Evolutionary conservation across 768 basidiomycete genomes (phyloP).

Genomic region (Arthromyces matolae): DNA sequence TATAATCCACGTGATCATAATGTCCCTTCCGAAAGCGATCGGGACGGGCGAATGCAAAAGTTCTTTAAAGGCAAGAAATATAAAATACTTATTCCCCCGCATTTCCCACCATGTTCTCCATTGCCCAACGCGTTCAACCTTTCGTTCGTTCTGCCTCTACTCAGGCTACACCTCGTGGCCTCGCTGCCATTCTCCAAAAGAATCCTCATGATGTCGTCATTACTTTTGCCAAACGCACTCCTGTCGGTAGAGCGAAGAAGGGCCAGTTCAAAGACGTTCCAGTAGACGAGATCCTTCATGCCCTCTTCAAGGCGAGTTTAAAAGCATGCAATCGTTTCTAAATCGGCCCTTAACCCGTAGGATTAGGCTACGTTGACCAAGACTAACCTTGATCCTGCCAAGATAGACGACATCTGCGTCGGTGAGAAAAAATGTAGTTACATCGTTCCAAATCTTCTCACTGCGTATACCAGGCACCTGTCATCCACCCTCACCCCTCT

Average conservation of each 20-base stretch:
- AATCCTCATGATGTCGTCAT: slow-evolving; percentile 85
- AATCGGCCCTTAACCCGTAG: slow-evolving; percentile 2
- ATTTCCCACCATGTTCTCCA: slow-evolving; percentile 12
- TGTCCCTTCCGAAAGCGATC: slow-evolving; percentile 12
- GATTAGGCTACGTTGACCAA: slow-evolving; percentile 61
- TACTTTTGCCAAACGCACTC: slow-evolving; percentile 85
- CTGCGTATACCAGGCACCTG: slow-evolving; percentile 73
- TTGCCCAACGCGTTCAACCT: slow-evolving; percentile 17
- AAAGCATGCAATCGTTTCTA: neutral
- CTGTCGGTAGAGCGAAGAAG: slow-evolving; percentile 84
- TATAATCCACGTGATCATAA: slow-evolving; percentile 12
- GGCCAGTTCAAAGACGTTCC: slow-evolving; percentile 87
- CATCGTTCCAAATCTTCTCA: neutral
- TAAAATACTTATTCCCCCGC: slow-evolving; percentile 10
- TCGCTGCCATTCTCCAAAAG: slow-evolving; percentile 58
- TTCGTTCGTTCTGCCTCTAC: slow-evolving; percentile 39
- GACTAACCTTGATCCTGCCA: slow-evolving; percentile 62
- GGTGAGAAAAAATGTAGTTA: slow-evolving; percentile 47
- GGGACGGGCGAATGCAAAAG: slow-evolving; percentile 9
- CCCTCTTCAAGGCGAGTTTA: slow-evolving; percentile 67
- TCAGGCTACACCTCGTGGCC: slow-evolving; percentile 38
- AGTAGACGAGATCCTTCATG: slow-evolving; percentile 82
- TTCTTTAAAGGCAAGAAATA: neutral
- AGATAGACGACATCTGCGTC: slow-evolving; percentile 82
- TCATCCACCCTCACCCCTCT: slow-evolving; percentile 78